phyloP scores from a whole-genome alignment of 805 yeast species.

The Metschnikowia drakensbergensis region DNA sequence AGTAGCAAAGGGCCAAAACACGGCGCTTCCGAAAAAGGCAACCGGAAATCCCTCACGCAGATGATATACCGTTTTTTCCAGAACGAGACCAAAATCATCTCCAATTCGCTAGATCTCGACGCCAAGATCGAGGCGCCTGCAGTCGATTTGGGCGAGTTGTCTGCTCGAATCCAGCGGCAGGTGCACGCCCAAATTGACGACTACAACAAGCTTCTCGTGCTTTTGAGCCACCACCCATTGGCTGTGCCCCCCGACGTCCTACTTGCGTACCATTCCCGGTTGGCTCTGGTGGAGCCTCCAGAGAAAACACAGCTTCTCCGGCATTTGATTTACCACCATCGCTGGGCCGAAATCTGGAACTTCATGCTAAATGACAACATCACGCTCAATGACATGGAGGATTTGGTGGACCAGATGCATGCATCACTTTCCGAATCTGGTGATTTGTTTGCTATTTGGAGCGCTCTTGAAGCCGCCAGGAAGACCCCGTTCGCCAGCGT shows the following conservation, averaged over 20 bases:
- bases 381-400: constrained; percentile 36
- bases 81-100: constrained; percentile 9
- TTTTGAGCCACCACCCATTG: constrained; percentile 31
- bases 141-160: constrained; percentile 3
- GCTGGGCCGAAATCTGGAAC: constrained; percentile 31
- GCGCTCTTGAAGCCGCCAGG: constrained; percentile 23
- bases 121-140: background rate
- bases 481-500: constrained; percentile 7
- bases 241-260: constrained; percentile 28
- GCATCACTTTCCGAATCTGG: constrained; percentile 14
- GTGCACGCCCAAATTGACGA: constrained; percentile 26
- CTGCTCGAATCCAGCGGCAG: constrained; percentile 10
- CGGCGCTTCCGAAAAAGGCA: background rate
- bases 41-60: background rate
- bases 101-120: constrained; percentile 9
- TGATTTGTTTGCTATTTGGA: constrained; percentile 26
- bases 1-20: background rate
- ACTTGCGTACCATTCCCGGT: constrained; percentile 15
- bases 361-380: constrained; percentile 23
- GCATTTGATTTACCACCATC: constrained; percentile 30
- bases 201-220: constrained; percentile 26
- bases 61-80: constrained; percentile 6
- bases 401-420: constrained; percentile 28
- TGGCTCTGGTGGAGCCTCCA: constrained; percentile 18
- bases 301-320: constrained; percentile 21